phyloP scores from a whole-genome alignment of 176 grass and related monocot genomes.

The Avena sativa region DNA sequence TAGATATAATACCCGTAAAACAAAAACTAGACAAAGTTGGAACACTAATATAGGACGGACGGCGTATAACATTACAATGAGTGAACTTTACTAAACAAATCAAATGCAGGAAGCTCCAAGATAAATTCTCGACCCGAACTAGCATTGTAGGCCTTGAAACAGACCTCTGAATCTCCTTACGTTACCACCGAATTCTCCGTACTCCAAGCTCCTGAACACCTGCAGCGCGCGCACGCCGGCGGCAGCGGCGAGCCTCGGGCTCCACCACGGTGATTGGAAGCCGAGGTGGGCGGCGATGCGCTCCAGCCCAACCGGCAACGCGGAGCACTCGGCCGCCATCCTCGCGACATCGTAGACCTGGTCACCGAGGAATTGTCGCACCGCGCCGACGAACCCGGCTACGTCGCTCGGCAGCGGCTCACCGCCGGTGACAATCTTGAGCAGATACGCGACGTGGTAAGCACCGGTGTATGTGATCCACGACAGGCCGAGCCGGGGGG shows the following conservation, averaged over 20 bases:
- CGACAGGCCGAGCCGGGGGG: not conserved
- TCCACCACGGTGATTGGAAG: not conserved
- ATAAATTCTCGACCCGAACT: not conserved
- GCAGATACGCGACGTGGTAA: slow-evolving; percentile 27
- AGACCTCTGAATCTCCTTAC: not conserved
- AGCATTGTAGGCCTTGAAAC: not conserved
- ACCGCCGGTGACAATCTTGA: slow-evolving; percentile 22
- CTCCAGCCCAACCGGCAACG: not conserved
- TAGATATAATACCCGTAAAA: no score
- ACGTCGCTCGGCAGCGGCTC: not conserved
- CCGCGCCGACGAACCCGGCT: not conserved
- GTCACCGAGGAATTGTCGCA: not conserved
- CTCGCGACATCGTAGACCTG: not conserved
- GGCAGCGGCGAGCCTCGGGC: not conserved
- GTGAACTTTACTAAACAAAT: no score
- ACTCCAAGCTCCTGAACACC: not conserved
- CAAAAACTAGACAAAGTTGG: no score
- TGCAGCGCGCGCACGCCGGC: not conserved
- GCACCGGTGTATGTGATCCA: slow-evolving; percentile 8
- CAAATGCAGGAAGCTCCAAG: no score
- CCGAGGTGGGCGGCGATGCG: not conserved
- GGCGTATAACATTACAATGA: no score
- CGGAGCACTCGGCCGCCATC: not conserved
- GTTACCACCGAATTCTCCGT: not conserved
- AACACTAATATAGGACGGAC: no score